These are phyloP conservation scores for Solanum pinnatisectum DNA, from an alignment of 257 asterid genomes.

Conservation along the genomic window DNA sequence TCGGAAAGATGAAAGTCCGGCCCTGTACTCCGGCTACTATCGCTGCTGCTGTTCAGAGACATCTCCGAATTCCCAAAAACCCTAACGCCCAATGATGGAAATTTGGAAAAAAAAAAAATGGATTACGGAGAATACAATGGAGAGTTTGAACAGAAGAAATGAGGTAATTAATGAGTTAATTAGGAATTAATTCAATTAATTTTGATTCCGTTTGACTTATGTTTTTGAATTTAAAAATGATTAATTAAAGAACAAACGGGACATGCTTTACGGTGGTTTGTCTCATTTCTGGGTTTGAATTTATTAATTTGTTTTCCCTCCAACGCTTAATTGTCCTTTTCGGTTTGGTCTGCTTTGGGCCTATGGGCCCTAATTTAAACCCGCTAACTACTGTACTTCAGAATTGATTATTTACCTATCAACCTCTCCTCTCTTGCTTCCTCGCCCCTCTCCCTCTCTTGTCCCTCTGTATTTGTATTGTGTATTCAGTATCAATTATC, in stretches of 20 bases:
- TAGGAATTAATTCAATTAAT: neutral
- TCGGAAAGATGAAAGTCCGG: constrained; percentile 69
- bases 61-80: constrained; percentile 1
- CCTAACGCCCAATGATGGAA: neutral
- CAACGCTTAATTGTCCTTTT: neutral
- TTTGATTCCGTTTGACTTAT: neutral
- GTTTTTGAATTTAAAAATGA: neutral
- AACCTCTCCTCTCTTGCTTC: neutral
- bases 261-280: neutral
- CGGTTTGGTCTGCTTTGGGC: neutral
- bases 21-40: constrained; percentile 17
- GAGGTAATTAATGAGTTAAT: neutral
- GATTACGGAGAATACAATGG: neutral
- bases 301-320: neutral
- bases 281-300: neutral
- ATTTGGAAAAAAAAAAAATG: neutral
- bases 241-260: neutral
- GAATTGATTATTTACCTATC: neutral
- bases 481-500: too few species aligned
- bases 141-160: neutral
- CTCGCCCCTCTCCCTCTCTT: too few species aligned
- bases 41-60: constrained; percentile 38
- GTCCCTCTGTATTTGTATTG: neutral
- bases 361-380: neutral
- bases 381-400: neutral